These are phyloP conservation scores for Cordyceps farinosa DNA, from an alignment of 2,329 filamentous ascomycete genomes.

Conservation along the genomic window DNA sequence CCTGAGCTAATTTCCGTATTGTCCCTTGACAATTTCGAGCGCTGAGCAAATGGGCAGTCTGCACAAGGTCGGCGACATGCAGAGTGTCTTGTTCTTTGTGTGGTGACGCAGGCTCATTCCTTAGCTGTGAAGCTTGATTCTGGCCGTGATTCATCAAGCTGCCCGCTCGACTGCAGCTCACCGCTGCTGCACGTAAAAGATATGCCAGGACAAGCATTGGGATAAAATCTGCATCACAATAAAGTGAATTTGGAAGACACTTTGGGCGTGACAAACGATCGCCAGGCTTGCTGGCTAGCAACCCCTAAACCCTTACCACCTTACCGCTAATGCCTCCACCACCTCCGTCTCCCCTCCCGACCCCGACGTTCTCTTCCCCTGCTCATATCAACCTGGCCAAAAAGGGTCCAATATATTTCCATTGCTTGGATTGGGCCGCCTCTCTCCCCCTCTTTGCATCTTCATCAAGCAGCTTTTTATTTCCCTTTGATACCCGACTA, in stretches of 20 bases:
- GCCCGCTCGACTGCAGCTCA: neutral
- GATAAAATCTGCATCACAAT: neutral
- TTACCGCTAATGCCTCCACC: neutral
- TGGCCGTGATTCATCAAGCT: neutral
- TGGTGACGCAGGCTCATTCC: neutral
- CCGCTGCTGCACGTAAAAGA: neutral
- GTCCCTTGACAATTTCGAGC: neutral
- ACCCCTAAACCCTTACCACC: neutral
- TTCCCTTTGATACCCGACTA: constrained; percentile 14
- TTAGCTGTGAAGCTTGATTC: neutral
- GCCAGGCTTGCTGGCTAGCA: neutral
- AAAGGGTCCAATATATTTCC: constrained; percentile 15
- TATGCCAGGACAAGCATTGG: neutral
- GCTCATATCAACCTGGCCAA: constrained; percentile 5
- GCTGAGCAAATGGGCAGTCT: neutral
- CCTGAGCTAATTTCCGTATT: constrained; percentile 10
- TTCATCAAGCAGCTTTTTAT: constrained; percentile 9
- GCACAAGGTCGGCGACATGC: neutral
- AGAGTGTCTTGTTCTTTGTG: neutral
- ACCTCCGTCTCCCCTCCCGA: neutral
- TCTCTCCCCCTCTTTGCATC: constrained; percentile 15
- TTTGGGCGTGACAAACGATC: neutral
- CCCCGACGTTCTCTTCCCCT: constrained; percentile 4
- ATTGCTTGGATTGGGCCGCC: constrained; percentile 1
- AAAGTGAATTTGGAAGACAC: neutral